Conservation (phyloP, 2,329 filamentous ascomycete genomes). For the Coleophoma cylindrospora region DNA sequence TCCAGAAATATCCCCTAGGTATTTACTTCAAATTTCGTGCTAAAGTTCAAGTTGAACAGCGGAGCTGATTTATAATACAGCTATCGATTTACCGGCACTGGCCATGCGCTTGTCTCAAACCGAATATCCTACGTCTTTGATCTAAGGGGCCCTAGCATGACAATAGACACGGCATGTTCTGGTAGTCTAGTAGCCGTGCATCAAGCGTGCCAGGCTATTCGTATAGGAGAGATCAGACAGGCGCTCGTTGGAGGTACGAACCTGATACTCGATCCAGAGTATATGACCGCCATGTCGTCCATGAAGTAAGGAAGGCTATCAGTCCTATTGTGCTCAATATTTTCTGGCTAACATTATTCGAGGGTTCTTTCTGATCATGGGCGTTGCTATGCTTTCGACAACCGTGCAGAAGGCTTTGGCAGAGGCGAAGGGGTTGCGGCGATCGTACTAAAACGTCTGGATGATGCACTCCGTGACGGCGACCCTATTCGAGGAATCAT, state of each 20-base stretch:
- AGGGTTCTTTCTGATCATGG: slow-evolving; percentile 21
- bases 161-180: slow-evolving; percentile 43
- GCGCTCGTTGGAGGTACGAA: slow-evolving; percentile 37
- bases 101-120: slow-evolving; percentile 41
- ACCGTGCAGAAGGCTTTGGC: slow-evolving; percentile 53
- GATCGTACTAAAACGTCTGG: slow-evolving; percentile 51
- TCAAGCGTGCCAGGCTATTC: slow-evolving; percentile 37
- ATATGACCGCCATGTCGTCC: not conserved
- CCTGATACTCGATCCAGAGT: slow-evolving; percentile 7
- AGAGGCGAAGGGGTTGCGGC: slow-evolving; percentile 56
- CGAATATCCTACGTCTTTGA: slow-evolving; percentile 49
- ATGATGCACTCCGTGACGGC: slow-evolving; percentile 49
- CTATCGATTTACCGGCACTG: slow-evolving; percentile 20
- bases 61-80: not conserved
- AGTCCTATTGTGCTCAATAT: not conserved
- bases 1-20: slow-evolving; percentile 4
- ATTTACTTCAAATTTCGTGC: not conserved
- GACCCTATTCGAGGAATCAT: slow-evolving; percentile 52
- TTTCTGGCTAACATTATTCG: not conserved
- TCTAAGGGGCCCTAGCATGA: slow-evolving; percentile 38
- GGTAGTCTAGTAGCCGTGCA: slow-evolving; percentile 50
- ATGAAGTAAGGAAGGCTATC: not conserved
- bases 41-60: not conserved
- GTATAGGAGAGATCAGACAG: slow-evolving; percentile 35
- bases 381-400: slow-evolving; percentile 44